These are phyloP conservation scores for Medicago truncatula DNA, from an alignment of 306 rosid species.

Conservation along the genomic window DNA sequence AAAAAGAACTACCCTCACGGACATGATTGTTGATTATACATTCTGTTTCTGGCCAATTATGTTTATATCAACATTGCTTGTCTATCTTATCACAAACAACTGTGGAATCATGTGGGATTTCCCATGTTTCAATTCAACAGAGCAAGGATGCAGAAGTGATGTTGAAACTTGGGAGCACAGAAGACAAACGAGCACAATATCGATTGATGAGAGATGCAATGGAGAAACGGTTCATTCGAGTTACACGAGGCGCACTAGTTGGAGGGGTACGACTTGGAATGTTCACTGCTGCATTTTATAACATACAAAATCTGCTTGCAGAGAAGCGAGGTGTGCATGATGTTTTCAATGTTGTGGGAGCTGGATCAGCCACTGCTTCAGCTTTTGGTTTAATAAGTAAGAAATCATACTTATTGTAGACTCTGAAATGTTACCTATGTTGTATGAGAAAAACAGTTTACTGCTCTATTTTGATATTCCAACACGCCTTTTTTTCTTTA, in stretches of 20 bases:
- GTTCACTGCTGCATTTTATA: constrained; percentile 84
- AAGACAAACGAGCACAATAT: constrained; percentile 88
- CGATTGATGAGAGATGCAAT: constrained; percentile 95
- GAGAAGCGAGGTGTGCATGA: constrained; percentile 90
- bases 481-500: neutral
- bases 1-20: constrained; percentile 13
- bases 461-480: constrained; percentile 16
- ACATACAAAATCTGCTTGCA: constrained; percentile 78
- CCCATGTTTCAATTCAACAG: constrained; percentile 57
- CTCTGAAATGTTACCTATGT: constrained; percentile 15
- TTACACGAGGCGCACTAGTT: constrained; percentile 78
- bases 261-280: constrained; percentile 94
- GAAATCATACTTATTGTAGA: constrained; percentile 42
- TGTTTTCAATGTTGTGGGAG: constrained; percentile 84
- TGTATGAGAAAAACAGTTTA: constrained; percentile 2
- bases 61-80: constrained; percentile 4
- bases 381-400: constrained; percentile 87
- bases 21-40: constrained; percentile 8
- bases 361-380: constrained; percentile 97
- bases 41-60: constrained; percentile 21
- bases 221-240: constrained; percentile 93
- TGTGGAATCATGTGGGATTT: constrained; percentile 33
- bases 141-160: constrained; percentile 96
- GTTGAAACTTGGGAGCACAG: constrained; percentile 94
- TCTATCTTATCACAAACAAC: constrained; percentile 7